Evolutionary conservation across 2,329 filamentous ascomycete genomes (phyloP).

Genomic region (Colletotrichum australisinense): DNA sequence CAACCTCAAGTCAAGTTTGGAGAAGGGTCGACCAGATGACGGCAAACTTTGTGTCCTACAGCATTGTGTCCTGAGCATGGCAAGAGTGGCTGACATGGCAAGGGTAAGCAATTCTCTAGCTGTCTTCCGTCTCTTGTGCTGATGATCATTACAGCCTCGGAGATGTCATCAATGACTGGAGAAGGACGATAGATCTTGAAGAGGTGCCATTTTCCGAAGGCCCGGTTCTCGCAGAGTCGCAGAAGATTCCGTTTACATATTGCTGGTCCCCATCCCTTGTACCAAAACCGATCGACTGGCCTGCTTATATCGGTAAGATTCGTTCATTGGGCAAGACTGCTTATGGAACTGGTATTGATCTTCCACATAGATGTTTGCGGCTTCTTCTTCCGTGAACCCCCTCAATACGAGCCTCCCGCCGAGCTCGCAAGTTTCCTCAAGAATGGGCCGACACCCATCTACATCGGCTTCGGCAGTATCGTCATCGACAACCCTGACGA

Average conservation of each 20-base stretch:
- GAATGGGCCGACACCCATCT: constrained; percentile 55
- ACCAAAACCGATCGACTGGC: constrained; percentile 75
- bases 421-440: constrained; percentile 67
- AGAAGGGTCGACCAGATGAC: constrained; percentile 64
- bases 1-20: constrained; percentile 74
- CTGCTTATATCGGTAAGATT: constrained; percentile 63
- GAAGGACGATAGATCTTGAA: constrained; percentile 73
- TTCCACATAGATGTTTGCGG: constrained; percentile 37
- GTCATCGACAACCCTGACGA: constrained; percentile 34
- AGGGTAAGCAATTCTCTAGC: constrained; percentile 50
- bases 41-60: constrained; percentile 78
- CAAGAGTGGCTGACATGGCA: constrained; percentile 86
- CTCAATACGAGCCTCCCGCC: constrained; percentile 56
- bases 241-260: constrained; percentile 80
- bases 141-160: constrained; percentile 57
- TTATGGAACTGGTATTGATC: not conserved
- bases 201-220: constrained; percentile 77
- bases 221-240: constrained; percentile 73
- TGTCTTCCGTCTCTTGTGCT: not conserved
- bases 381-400: constrained; percentile 39
- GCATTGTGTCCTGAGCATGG: too few species aligned
- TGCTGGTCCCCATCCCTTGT: constrained; percentile 80
- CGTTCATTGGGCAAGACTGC: too few species aligned
- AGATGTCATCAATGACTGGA: constrained; percentile 80
- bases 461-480: constrained; percentile 36